Conservation (phyloP, 257 asterid genomes). For the Buddleja alternifolia region DNA sequence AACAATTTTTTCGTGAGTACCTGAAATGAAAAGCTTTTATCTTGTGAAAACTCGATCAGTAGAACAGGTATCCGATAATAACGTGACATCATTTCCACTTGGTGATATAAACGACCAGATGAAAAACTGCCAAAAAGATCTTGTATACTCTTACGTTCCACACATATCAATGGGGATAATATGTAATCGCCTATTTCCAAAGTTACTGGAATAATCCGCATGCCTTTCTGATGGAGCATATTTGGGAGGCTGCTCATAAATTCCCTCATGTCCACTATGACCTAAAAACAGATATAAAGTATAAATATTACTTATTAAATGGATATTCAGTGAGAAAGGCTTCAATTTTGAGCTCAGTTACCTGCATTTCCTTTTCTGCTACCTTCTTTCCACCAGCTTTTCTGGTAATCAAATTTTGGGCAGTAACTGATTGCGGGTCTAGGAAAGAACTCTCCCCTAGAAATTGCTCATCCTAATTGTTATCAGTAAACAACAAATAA, state of each 20-base stretch:
- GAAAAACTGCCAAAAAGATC: slow-evolving; percentile 93
- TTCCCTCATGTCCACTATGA: slow-evolving; percentile 99
- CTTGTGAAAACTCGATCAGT: slow-evolving; percentile 94
- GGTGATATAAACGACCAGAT: slow-evolving; percentile 93
- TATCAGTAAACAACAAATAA: slow-evolving; percentile 26
- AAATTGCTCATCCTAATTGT: slow-evolving; percentile 70
- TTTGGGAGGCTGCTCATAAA: slow-evolving; percentile 99
- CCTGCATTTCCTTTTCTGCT: slow-evolving; percentile 80
- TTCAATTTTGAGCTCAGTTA: slow-evolving; percentile 44
- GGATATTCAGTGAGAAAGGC: not conserved
- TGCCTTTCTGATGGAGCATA: slow-evolving; percentile 94
- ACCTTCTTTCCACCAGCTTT: slow-evolving; percentile 95
- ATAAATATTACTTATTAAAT: not conserved
- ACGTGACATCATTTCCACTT: slow-evolving; percentile 99
- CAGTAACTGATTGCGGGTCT: slow-evolving; percentile 61
- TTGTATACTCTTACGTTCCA: slow-evolving; percentile 93
- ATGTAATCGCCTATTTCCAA: slow-evolving; percentile 97
- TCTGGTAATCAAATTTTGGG: slow-evolving; percentile 79
- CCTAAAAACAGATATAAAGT: slow-evolving; percentile 43
- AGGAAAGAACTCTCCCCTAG: slow-evolving; percentile 52
- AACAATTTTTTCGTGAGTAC: slow-evolving; percentile 38
- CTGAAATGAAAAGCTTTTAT: slow-evolving; percentile 98
- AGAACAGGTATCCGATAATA: slow-evolving; percentile 93
- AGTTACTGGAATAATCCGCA: slow-evolving; percentile 88
- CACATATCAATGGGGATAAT: slow-evolving; percentile 92